Conservation (phyloP, 768 basidiomycete species). For the Hericium erinaceus region DNA sequence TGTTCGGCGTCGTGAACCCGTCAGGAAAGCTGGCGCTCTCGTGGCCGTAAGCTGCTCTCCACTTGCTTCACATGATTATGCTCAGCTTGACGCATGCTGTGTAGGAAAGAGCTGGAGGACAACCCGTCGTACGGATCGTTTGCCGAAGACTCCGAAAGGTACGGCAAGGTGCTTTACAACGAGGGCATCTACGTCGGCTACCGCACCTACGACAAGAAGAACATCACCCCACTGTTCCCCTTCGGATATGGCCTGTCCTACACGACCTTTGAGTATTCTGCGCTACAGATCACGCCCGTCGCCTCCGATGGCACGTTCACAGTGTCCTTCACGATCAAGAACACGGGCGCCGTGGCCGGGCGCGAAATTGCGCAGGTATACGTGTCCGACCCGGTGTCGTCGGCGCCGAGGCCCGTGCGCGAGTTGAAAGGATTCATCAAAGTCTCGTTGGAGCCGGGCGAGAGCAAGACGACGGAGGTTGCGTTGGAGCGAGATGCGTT, state of each 20-base stretch:
- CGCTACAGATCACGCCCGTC: constrained; percentile 27
- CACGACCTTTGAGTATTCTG: constrained; percentile 44
- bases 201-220: constrained; percentile 37
- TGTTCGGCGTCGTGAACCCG: constrained; percentile 54
- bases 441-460: constrained; percentile 34
- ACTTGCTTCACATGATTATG: neutral
- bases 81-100: neutral
- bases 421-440: constrained; percentile 43
- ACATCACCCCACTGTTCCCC: constrained; percentile 38
- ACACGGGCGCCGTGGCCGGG: constrained; percentile 34
- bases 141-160: constrained; percentile 32
- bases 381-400: constrained; percentile 31
- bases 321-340: constrained; percentile 36
- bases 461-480: constrained; percentile 29
- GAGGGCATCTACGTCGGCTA: constrained; percentile 48
- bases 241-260: constrained; percentile 57
- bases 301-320: constrained; percentile 26
- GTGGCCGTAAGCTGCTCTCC: constrained; percentile 32
- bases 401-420: constrained; percentile 34
- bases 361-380: constrained; percentile 42
- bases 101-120: constrained; percentile 41
- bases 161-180: constrained; percentile 37
- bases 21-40: constrained; percentile 47
- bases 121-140: constrained; percentile 39
- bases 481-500: constrained; percentile 38